These are phyloP conservation scores for Venturia nashicola DNA, from an alignment of 2,329 filamentous ascomycete genomes.

Conservation along the genomic window DNA sequence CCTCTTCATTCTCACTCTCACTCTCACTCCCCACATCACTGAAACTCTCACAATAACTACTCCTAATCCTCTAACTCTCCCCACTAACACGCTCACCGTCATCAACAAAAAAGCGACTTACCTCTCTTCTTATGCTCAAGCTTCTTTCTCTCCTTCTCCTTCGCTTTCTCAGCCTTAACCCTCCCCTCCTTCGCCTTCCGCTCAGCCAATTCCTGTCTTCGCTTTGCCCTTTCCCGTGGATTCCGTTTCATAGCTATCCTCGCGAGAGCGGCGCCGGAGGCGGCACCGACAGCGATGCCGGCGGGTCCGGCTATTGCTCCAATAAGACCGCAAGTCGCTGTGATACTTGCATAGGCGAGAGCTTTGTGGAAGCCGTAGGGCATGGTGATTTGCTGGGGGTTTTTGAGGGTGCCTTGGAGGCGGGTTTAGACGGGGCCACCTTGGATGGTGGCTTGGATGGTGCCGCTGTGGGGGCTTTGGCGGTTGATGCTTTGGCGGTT, in stretches of 20 bases:
- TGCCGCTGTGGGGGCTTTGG: background rate
- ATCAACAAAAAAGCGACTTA: no score
- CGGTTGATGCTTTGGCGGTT: background rate
- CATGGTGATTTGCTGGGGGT: background rate
- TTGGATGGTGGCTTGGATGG: background rate
- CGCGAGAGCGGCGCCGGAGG: background rate
- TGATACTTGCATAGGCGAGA: background rate
- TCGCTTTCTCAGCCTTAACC: background rate
- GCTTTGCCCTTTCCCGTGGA: background rate
- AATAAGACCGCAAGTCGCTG: background rate
- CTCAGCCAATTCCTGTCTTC: background rate
- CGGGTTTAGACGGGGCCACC: background rate
- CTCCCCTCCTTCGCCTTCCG: background rate
- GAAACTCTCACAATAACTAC: no score
- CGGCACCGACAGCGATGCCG: background rate
- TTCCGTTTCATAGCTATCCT: background rate
- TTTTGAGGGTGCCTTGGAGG: background rate
- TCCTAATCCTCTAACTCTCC: no score
- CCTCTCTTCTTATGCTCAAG: background rate
- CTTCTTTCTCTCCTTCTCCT: background rate
- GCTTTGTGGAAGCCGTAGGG: conserved; percentile 1
- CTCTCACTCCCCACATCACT: background rate
- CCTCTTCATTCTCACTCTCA: background rate
- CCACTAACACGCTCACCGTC: no score
- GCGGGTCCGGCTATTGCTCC: background rate